phyloP scores from a whole-genome alignment of 2,329 filamentous ascomycete species.

The Elsinoe fawcettii region DNA sequence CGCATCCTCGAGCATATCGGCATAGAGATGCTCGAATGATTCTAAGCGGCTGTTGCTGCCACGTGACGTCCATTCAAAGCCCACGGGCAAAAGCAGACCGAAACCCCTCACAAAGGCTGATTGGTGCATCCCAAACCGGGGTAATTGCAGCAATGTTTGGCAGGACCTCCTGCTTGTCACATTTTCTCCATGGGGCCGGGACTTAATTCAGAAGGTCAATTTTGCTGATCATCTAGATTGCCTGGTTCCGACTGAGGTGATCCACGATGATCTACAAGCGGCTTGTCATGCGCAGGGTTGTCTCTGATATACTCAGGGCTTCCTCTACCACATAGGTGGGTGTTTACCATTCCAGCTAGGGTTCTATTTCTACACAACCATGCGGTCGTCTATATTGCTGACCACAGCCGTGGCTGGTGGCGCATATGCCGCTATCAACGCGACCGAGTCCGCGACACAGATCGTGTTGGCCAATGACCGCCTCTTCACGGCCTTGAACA shows the following conservation, averaged over 20 bases:
- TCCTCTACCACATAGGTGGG: background rate
- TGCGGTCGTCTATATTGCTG: background rate
- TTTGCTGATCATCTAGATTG: background rate
- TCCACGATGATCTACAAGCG: background rate
- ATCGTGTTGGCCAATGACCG: constrained; percentile 40
- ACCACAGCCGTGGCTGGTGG: background rate
- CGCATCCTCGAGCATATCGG: background rate
- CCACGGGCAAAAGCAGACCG: background rate
- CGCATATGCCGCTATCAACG: constrained; percentile 19
- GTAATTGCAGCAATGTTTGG: background rate
- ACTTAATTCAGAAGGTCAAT: background rate
- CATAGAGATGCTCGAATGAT: background rate
- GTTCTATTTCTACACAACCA: background rate
- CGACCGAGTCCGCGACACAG: constrained; percentile 26
- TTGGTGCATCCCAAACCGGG: background rate
- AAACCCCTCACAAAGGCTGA: background rate
- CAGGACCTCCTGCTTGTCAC: background rate
- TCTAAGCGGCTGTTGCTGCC: background rate
- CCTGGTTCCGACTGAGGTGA: background rate
- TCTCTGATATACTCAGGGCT: background rate
- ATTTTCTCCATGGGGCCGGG: background rate
- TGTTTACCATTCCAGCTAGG: background rate
- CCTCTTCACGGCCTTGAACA: constrained; percentile 38
- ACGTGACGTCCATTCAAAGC: background rate
- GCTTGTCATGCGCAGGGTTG: background rate